phyloP scores from a whole-genome alignment of 2,329 filamentous ascomycete species.

The Pestalotiopsis sp. region DNA sequence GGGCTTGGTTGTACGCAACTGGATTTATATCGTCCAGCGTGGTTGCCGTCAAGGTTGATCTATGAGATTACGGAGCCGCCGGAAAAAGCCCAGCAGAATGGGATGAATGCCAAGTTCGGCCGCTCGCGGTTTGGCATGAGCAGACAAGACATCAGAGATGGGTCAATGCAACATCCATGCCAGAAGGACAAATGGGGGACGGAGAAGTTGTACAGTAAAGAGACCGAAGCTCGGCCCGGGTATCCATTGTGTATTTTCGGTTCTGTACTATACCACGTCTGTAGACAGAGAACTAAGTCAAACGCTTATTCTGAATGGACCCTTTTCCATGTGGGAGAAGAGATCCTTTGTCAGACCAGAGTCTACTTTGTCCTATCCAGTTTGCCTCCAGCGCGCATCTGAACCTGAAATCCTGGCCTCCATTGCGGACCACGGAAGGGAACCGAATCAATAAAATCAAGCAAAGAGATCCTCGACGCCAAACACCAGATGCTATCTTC shows the following conservation, averaged over 20 bases:
- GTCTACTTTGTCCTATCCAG: too few relatives aligned
- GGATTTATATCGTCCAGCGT: conserved; percentile 43
- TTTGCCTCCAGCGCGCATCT: too few relatives aligned
- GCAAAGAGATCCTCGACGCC: neutral
- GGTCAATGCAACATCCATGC: too few relatives aligned
- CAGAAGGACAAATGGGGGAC: too few relatives aligned
- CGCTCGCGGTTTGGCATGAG: too few relatives aligned
- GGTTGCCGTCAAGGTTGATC: conserved; percentile 16
- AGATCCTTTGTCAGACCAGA: too few relatives aligned
- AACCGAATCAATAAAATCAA: too few relatives aligned
- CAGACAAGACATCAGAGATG: too few relatives aligned
- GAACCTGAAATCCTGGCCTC: too few relatives aligned
- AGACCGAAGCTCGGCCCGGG: neutral
- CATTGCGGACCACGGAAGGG: too few relatives aligned
- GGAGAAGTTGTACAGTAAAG: neutral
- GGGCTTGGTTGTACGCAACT: conserved; percentile 61
- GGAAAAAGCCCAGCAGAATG: neutral
- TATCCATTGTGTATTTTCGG: neutral
- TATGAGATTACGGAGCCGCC: neutral
- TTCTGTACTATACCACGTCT: neutral
- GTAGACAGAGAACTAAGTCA: neutral
- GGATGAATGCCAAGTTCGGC: neutral
- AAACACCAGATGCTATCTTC: neutral
- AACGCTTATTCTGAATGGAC: too few relatives aligned
- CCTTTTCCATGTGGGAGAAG: too few relatives aligned